Base-by-base conservation (phyloP, 1,139 yeast species). In the Entelexis paramagnoliae region DNA sequence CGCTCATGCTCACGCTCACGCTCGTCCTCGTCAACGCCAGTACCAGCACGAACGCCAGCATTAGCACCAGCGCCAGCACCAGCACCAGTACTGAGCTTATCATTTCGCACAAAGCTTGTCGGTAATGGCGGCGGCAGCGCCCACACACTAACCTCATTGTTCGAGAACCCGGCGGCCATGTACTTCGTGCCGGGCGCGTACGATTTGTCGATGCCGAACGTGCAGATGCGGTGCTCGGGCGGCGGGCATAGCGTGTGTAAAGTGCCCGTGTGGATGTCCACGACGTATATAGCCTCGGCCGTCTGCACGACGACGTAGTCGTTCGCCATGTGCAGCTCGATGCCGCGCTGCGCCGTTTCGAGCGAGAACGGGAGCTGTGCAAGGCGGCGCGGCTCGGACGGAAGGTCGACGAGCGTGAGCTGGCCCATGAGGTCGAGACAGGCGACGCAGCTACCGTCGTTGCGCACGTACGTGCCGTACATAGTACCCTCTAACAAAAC, bases 401-500 rank as follows among this genome's bases (percentile, higher is more conserved):
- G n/a, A 2, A 20, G 5, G 20, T 13, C 24, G 29, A 53, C 17
- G 6, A 38, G 10, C 48, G 49, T 61, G 2, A 62, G 52, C 8
- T 45, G 49, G 13, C 64, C 63, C 30, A 34, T 40, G n/a, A 41
- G 46, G 44, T 59, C 59, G 11, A 58, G 55, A 17, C 61, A 56
- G 11, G 62, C 57, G 3, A 62, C 48, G 13, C 44, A 34, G 24
- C 55, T 57, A 24, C 60, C 57, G 26, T 54, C 57, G 36, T 46
- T 41, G 11, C 28, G 36, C 30, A 52, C 20, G 22, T 26, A 50
- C 3, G 59, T 46, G 32, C 65, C 66, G 34, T 64, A 58, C 46
- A 55, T 55, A 33, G 63, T 48, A 13, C 60, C 61, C 29, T 54
- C 52, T 9, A 64, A 56, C 9, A 54, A 43, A 24, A 54, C 46